Evolutionary conservation across 2,329 filamentous ascomycete genomes (phyloP).

Genomic region (Fusarium anguioides): DNA sequence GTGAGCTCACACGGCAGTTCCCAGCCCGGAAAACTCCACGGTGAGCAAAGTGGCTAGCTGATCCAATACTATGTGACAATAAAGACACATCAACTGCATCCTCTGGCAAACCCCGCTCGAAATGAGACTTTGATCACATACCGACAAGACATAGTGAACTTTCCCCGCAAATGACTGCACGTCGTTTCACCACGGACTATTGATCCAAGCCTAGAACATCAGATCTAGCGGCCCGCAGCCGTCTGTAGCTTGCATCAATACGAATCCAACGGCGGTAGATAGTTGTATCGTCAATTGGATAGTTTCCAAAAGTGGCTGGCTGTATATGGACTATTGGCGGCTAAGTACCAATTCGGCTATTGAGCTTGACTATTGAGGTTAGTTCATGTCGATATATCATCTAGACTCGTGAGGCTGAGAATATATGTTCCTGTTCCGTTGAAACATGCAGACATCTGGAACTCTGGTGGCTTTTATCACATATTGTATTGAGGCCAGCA

Average conservation of each 20-base stretch:
- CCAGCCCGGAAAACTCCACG: background rate
- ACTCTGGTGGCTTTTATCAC: background rate
- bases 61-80: background rate
- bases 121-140: background rate
- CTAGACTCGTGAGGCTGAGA: background rate
- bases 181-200: background rate
- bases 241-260: background rate
- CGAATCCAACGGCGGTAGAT: background rate
- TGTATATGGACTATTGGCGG: background rate
- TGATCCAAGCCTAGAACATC: background rate
- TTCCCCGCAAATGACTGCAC: background rate
- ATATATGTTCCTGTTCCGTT: background rate
- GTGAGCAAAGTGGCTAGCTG: conserved; percentile 1
- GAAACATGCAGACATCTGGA: background rate
- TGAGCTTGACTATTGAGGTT: background rate
- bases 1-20: background rate
- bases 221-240: conserved; percentile 21
- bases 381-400: background rate
- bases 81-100: background rate
- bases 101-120: background rate
- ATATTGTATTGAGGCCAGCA: background rate
- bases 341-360: background rate
- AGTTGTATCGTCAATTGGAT: background rate
- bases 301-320: background rate
- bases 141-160: background rate